A percentile compares a stretch with the other conserved stretches of the same genome.
Evolutionary conservation across 495 filamentous ascomycete genomes (phyloP).

Genomic region (Platismatia glauca): DNA sequence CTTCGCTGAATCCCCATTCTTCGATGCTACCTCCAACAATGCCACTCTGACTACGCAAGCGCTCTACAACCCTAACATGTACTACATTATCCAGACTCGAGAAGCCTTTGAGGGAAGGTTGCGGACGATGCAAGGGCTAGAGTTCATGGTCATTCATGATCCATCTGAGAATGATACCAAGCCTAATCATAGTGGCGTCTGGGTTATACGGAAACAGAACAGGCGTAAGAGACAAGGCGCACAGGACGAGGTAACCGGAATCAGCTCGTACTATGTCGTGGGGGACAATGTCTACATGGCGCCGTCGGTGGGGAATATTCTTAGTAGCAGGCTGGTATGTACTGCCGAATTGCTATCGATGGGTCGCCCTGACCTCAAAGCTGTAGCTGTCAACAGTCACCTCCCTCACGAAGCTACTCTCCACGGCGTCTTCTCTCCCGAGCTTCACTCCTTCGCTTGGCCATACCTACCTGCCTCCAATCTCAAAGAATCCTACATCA

Average conservation of each 20-base stretch:
- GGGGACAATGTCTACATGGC: conserved; percentile 87
- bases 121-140: conserved; percentile 69
- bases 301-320: conserved; percentile 65
- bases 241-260: conserved; percentile 61
- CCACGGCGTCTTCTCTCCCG: conserved; percentile 51
- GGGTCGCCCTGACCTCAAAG: conserved; percentile 26
- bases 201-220: conserved; percentile 87
- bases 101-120: conserved; percentile 71
- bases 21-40: conserved; percentile 84
- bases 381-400: conserved; percentile 50
- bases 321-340: conserved; percentile 66
- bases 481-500: conserved; percentile 31
- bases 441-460: conserved; percentile 66
- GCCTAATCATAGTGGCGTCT: conserved; percentile 55
- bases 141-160: conserved; percentile 72
- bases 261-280: conserved; percentile 74
- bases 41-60: conserved; percentile 67
- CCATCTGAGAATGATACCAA: conserved; percentile 54
- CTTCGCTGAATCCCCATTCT: conserved; percentile 84
- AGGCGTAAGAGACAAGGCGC: conserved; percentile 48
- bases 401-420: conserved; percentile 59
- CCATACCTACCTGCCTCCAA: conserved; percentile 58
- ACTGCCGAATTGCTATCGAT: background rate
- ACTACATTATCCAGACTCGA: conserved; percentile 55
- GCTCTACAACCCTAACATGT: conserved; percentile 56